Conservation (phyloP, 352 stramenopile genomes). For the Globisporangium paroecandrum region DNA sequence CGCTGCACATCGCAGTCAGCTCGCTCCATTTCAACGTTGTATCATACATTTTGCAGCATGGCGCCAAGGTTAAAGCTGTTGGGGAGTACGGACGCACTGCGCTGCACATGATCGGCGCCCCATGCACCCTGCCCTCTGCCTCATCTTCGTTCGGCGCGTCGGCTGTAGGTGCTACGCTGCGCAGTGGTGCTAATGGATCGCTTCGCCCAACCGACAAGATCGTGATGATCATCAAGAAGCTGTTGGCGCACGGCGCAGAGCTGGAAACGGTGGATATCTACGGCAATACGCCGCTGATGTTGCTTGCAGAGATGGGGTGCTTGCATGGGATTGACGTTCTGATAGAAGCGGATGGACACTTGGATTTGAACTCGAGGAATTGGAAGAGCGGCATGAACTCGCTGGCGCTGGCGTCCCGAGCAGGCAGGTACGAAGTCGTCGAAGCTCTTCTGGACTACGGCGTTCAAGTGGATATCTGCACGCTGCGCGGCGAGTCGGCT, state of each 20-base stretch:
- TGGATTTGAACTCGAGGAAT: slow-evolving; percentile 75
- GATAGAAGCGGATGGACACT: slow-evolving; percentile 60
- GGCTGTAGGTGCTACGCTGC: slow-evolving; percentile 21
- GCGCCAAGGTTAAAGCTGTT: slow-evolving; percentile 72
- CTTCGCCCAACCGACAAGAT: slow-evolving; percentile 55
- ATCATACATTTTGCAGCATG: slow-evolving; percentile 84
- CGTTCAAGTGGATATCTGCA: slow-evolving; percentile 55
- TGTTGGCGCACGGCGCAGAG: slow-evolving; percentile 65
- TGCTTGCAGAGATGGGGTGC: slow-evolving; percentile 68
- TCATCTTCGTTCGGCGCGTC: slow-evolving; percentile 24
- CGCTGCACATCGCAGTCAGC: slow-evolving; percentile 78
- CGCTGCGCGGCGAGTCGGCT: slow-evolving; percentile 67
- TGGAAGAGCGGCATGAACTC: slow-evolving; percentile 81
- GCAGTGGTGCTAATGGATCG: slow-evolving; percentile 20
- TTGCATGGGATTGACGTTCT: slow-evolving; percentile 72
- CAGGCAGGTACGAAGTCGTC: slow-evolving; percentile 62
- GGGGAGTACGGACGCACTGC: slow-evolving; percentile 67
- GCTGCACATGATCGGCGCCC: slow-evolving; percentile 75
- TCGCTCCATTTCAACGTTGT: slow-evolving; percentile 82
- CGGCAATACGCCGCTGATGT: slow-evolving; percentile 79
- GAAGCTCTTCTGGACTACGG: slow-evolving; percentile 83
- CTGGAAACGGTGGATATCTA: slow-evolving; percentile 76
- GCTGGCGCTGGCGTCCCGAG: slow-evolving; percentile 65
- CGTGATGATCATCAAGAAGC: slow-evolving; percentile 79
- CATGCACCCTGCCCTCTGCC: slow-evolving; percentile 56